Base-by-base conservation (phyloP, 2,329 filamentous ascomycete species). In the Phoma herbarum region DNA sequence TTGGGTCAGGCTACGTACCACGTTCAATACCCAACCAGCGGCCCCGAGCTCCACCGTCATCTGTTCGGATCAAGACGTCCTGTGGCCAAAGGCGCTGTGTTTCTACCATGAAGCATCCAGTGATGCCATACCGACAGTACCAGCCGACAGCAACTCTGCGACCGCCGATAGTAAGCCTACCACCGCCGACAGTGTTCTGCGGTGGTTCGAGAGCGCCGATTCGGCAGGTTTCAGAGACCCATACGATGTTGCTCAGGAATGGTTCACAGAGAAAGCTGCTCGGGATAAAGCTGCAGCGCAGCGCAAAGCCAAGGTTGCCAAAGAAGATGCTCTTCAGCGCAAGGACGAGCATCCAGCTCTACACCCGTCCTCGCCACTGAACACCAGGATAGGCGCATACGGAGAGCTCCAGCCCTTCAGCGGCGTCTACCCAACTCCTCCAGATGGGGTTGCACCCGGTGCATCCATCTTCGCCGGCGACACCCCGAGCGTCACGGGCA, bases 281-380 rank as follows among this genome's bases (percentile, higher is more conserved):
- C 67, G 75, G 41, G 75, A 77, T 47, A 75, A 71, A 56, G 50
- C 67, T 25, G 29, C 70, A n/a, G 75, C 78, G 33, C 76, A 72
- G 7, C 77, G 81, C 35, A 70, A 74, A 47, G 78, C 85, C 63
- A 69, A 73, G 14, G 82, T 77, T 65, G 76, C 75, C 23, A 79
- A 81, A 23, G 84, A 80, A 61, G 84, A 80, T 1, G 79, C 84
- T 48, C 57, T 64, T 20, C 69, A 67, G 37, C 63, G 61, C 20
- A 76, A 74, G 54, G 72, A 75, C 11, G 74, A 77, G 16, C 59
- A 61, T 18, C 56, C 63, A 8, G 64, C 58, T 5, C 53, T 75
- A 2, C 68, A 70, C 41, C 71, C 76, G 4, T 77, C 77, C 4
- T 79, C 77, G 10, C 77, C 77, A 8, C 56, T 77, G 11, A 75